Evolutionary conservation across 768 basidiomycete genomes (phyloP).

Genomic region (Phanerochaete carnosa): DNA sequence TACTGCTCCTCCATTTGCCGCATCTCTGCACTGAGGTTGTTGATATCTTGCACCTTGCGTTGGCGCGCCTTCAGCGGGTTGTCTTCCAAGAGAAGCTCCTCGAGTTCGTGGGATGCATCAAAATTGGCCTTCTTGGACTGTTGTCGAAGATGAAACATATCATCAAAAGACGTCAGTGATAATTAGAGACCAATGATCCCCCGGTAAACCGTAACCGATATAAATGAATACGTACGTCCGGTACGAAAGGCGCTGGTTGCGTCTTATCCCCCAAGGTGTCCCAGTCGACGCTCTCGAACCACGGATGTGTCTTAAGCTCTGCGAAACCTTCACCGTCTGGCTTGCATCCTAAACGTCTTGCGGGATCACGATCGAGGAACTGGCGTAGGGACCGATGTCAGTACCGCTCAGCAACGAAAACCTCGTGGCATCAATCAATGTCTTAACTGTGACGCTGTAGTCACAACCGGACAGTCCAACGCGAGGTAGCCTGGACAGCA

Average conservation of each 20-base stretch:
- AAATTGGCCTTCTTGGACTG: conserved; percentile 99
- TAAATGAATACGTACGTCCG: conserved; percentile 58
- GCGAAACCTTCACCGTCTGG: conserved; percentile 75
- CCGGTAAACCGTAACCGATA: not conserved
- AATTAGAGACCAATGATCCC: conserved; percentile 10
- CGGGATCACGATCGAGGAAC: conserved; percentile 85
- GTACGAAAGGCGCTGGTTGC: conserved; percentile 78
- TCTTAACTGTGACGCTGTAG: not conserved
- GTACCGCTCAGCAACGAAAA: not conserved
- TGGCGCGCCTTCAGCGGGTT: conserved; percentile 95
- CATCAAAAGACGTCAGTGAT: conserved; percentile 4
- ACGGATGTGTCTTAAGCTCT: conserved; percentile 75
- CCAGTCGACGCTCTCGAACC: conserved; percentile 93
- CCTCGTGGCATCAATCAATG: not conserved
- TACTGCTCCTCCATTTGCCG: conserved; percentile 98
- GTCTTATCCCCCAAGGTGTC: conserved; percentile 74
- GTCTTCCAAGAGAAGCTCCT: conserved; percentile 93
- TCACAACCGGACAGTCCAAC: not conserved
- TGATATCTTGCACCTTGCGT: conserved; percentile 83
- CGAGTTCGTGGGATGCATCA: conserved; percentile 96
- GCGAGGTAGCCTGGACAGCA: not conserved
- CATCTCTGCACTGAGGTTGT: conserved; percentile 85
- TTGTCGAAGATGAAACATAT: conserved; percentile 2
- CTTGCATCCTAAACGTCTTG: conserved; percentile 80
- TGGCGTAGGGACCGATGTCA: conserved; percentile 27